Evolutionary conservation across 1,139 yeast species (phyloP).

Genomic region (Nakaseomyces nivariensis): DNA sequence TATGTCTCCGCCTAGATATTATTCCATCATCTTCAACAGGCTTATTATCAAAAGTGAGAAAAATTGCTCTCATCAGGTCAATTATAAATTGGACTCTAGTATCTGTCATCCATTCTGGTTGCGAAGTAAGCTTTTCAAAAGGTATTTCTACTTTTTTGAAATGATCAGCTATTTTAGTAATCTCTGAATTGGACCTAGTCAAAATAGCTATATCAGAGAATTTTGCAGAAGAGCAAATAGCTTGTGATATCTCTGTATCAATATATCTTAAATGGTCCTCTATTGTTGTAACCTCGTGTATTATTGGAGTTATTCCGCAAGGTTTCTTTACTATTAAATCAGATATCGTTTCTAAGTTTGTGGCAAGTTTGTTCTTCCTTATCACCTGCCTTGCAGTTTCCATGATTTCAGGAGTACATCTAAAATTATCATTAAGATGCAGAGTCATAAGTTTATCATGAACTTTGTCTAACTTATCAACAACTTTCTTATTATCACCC

Average conservation of each 20-base stretch:
- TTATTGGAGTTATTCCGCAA: conserved; percentile 14
- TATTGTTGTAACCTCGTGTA: conserved; percentile 9
- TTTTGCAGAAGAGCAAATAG: conserved; percentile 20
- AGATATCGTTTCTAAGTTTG: conserved; percentile 6
- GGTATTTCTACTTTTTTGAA: conserved; percentile 38
- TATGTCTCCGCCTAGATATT: background rate
- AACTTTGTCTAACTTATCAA: conserved; percentile 24
- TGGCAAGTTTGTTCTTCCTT: background rate
- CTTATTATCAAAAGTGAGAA: conserved; percentile 9
- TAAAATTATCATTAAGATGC: conserved; percentile 41
- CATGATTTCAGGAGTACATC: conserved; percentile 50
- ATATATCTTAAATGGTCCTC: conserved; percentile 19
- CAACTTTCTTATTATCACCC: conserved; percentile 37
- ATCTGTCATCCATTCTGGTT: conserved; percentile 46
- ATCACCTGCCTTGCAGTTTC: conserved; percentile 30
- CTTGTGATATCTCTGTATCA: conserved; percentile 16
- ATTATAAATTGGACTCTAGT: conserved; percentile 38
- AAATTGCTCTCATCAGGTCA: conserved; percentile 38
- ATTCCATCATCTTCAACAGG: background rate
- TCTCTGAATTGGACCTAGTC: conserved; percentile 45
- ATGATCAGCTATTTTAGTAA: conserved; percentile 36
- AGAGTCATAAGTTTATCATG: conserved; percentile 24
- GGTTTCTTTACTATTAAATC: conserved; percentile 30
- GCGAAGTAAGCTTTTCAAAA: conserved; percentile 37
- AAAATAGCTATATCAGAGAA: conserved; percentile 45